Conservation (phyloP, 352 stramenopile species). For the Pythium phragmiticola region DNA sequence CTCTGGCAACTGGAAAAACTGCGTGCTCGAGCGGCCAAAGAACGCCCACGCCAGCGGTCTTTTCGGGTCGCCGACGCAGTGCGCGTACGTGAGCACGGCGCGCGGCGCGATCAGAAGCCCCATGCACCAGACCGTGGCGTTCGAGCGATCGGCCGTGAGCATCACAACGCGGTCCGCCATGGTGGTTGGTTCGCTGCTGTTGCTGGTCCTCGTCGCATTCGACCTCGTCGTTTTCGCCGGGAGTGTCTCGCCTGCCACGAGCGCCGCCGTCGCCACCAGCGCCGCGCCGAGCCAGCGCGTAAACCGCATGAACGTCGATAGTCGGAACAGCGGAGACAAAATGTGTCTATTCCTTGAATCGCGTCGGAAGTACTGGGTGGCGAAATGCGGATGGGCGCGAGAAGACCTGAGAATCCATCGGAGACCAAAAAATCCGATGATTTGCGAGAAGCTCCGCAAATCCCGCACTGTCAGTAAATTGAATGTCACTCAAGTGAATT, state of each 20-base stretch:
- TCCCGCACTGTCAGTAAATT: not conserved
- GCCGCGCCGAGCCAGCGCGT: not conserved
- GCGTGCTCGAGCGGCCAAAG: constrained; percentile 23
- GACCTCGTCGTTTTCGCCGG: not conserved
- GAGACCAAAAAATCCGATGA: not conserved
- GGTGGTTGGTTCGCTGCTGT: not conserved
- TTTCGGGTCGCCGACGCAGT: constrained; percentile 19
- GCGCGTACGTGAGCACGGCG: constrained; percentile 34
- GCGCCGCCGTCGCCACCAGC: not conserved
- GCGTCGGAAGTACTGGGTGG: not conserved
- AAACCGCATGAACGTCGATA: not conserved
- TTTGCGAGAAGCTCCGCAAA: not conserved
- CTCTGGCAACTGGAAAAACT: constrained; percentile 11
- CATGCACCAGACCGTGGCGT: constrained; percentile 30
- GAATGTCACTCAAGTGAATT: not conserved
- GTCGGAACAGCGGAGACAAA: not conserved
- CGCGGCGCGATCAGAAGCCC: constrained; percentile 33
- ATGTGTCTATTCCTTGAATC: too few species aligned
- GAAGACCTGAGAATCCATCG: not conserved
- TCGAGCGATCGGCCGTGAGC: constrained; percentile 15
- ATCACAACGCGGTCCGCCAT: constrained; percentile 28
- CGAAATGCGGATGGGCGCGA: not conserved
- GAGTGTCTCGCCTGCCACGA: not conserved
- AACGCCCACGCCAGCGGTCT: constrained; percentile 28
- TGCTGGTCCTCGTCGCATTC: not conserved